Conservation (phyloP, 345 rosid genomes). For the Salix viminalis region DNA sequence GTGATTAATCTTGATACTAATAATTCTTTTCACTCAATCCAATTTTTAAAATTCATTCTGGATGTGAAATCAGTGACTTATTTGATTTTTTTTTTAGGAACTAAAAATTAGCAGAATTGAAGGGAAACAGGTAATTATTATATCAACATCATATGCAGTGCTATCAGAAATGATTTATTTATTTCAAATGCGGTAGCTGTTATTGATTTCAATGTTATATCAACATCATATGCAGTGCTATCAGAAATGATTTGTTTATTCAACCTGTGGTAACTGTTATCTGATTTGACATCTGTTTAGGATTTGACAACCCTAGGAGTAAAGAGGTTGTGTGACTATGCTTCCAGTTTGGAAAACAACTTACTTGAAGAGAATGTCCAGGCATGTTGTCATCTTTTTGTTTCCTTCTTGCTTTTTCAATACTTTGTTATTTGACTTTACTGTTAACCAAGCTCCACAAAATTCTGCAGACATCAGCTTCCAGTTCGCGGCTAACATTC, state of each 20-base stretch:
- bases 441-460: neutral
- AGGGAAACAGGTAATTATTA: conserved; percentile 58
- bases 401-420: neutral
- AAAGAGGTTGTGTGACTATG: conserved; percentile 36
- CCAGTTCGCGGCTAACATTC: conserved; percentile 17
- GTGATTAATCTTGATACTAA: conserved; percentile 32
- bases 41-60: neutral
- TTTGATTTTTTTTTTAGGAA: conserved; percentile 31
- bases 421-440: neutral
- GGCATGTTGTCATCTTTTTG: conserved; percentile 32
- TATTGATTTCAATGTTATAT: neutral
- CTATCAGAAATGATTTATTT: neutral
- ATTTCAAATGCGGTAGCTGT: conserved; percentile 11
- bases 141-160: neutral
- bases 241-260: neutral
- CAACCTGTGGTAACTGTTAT: neutral
- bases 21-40: neutral
- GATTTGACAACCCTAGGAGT: conserved; percentile 41
- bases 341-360: conserved; percentile 32
- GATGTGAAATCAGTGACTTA: neutral
- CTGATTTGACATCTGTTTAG: conserved; percentile 18
- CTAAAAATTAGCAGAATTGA: conserved; percentile 53
- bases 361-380: conserved; percentile 31
- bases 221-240: neutral
- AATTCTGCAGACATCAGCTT: conserved; percentile 21